phyloP scores from a whole-genome alignment of 371 early-diverging fungal genomes.

The Circinella umbellata region DNA sequence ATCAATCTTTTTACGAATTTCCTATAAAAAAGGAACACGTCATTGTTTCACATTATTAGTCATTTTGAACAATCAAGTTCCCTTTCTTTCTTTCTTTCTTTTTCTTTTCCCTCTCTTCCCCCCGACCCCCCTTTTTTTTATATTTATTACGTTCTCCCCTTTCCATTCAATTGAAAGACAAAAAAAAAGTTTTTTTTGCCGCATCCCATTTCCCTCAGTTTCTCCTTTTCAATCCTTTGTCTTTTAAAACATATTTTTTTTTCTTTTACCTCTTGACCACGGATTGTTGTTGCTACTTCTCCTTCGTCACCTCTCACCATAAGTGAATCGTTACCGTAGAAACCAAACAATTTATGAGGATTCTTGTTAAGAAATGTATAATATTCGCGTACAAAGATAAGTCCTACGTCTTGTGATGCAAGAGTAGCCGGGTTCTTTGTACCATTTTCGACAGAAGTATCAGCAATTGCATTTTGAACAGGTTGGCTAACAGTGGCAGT shows the following conservation, averaged over 20 bases:
- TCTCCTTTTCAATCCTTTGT: too few species aligned
- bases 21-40: conserved; percentile 43
- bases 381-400: conserved; percentile 95
- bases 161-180: too few species aligned
- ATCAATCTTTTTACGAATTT: conserved; percentile 79
- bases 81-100: neutral
- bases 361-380: conserved; percentile 92
- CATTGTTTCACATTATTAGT: neutral
- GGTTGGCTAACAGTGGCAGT: conserved; percentile 34
- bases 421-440: conserved; percentile 12
- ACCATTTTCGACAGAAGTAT: conserved; percentile 21
- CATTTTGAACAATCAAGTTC: neutral
- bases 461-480: conserved; percentile 13
- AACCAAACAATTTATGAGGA: conserved; percentile 83
- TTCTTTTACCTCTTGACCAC: conserved; percentile 42
- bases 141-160: neutral
- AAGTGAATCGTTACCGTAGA: conserved; percentile 84
- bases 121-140: neutral
- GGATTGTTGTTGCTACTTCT: conserved; percentile 40
- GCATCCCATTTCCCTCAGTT: too few species aligned
- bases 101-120: neutral
- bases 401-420: conserved; percentile 79
- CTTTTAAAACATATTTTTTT: neutral
- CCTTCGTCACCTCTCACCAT: conserved; percentile 89
- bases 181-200: too few species aligned